Evolutionary conservation across 2,329 filamentous ascomycete species (phyloP).

Genomic region (Fusarium napiforme): DNA sequence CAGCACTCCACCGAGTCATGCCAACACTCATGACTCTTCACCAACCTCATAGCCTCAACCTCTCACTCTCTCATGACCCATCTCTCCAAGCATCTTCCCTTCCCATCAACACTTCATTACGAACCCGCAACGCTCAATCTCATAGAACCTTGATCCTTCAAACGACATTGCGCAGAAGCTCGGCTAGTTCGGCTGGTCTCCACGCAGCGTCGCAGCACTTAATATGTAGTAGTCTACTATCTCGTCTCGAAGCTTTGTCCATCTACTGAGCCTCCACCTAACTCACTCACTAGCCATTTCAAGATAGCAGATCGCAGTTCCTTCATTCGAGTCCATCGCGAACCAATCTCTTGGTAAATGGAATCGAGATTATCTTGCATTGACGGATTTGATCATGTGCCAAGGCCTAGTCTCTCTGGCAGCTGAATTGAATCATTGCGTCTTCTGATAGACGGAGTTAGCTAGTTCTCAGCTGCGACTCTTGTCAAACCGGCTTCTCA

Average conservation of each 20-base stretch:
- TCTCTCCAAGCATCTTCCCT: not conserved
- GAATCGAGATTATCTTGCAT: conserved; percentile 4
- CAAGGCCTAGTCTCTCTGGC: not conserved
- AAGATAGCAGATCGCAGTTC: conserved; percentile 11
- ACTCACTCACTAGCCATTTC: conserved; percentile 2
- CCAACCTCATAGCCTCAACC: not conserved
- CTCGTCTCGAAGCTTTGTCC: conserved; percentile 1
- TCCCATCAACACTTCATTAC: not conserved
- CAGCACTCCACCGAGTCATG: not conserved
- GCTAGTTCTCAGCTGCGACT: not conserved
- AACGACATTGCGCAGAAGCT: not conserved
- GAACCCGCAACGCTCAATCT: not conserved
- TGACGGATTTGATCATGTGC: not conserved
- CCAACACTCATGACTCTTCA: not conserved
- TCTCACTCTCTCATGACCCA: not conserved
- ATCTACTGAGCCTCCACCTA: conserved; percentile 11
- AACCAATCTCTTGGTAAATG: not conserved
- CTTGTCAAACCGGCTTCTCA: conserved; percentile 1
- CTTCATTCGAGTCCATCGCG: not conserved
- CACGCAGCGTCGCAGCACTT: not conserved
- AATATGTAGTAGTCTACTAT: not conserved
- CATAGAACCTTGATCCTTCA: not conserved
- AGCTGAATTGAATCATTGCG: not conserved
- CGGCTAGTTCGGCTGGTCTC: not conserved
- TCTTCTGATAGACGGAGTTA: not conserved